A percentile compares a stretch with the other conserved stretches of the same genome.
phyloP scores from a whole-genome alignment of 1,284 basidiomycete genomes.

The Cryptococcus neoformans region DNA sequence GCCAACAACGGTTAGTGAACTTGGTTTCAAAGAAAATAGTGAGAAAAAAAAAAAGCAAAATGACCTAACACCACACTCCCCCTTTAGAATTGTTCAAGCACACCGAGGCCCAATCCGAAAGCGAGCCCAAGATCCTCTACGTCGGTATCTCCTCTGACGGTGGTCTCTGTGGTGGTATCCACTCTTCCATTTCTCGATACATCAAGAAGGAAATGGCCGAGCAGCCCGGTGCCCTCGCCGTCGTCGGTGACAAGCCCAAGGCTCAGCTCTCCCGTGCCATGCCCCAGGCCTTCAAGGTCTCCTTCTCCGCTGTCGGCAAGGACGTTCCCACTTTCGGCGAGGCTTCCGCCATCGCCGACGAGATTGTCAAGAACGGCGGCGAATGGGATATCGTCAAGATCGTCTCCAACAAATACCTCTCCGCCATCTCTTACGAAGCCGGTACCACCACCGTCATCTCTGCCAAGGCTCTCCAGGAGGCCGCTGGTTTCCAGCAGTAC shows the following conservation, averaged over 20 bases:
- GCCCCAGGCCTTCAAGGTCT: conserved; percentile 68
- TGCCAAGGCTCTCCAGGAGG: conserved; percentile 71
- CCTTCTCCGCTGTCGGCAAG: conserved; percentile 97
- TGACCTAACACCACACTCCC: neutral
- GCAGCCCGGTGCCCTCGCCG: conserved; percentile 67
- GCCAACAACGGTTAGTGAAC: conserved; percentile 79
- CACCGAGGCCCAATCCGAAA: conserved; percentile 55
- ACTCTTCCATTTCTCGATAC: conserved; percentile 92
- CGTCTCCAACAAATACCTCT: conserved; percentile 94
- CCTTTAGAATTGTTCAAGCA: conserved; percentile 73
- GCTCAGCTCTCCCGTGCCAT: conserved; percentile 75
- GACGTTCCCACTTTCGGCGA: conserved; percentile 97
- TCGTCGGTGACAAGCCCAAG: conserved; percentile 98
- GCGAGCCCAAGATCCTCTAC: conserved; percentile 74
- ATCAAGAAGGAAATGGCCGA: conserved; percentile 65
- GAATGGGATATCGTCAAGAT: conserved; percentile 85
- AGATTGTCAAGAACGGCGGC: conserved; percentile 81
- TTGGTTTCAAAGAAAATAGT: neutral
- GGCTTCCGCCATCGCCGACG: conserved; percentile 88
- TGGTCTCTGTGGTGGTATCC: conserved; percentile 99
- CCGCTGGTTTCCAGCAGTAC: conserved; percentile 83
- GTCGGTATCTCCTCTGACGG: conserved; percentile 96
- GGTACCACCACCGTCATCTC: conserved; percentile 73
- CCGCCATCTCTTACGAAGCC: conserved; percentile 89
- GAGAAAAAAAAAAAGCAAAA: neutral